These are phyloP conservation scores for Mycena venus DNA, from an alignment of 768 basidiomycete species.

Conservation along the genomic window DNA sequence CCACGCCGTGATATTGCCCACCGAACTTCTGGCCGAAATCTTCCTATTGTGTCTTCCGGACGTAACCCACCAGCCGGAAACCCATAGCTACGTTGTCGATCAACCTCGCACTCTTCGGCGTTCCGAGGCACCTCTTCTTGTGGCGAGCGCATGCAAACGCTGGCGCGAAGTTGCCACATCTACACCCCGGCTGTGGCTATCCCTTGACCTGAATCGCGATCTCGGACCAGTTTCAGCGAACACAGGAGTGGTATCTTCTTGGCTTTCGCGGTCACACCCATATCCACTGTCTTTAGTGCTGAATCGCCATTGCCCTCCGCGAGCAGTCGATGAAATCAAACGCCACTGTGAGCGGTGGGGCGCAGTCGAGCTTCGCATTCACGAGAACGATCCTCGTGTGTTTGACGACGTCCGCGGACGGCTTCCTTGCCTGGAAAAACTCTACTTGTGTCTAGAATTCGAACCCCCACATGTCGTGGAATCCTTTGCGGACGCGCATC, in stretches of 20 bases:
- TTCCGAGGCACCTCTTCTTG: not conserved
- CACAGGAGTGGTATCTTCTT: not conserved
- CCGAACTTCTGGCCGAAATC: slow-evolving; percentile 3
- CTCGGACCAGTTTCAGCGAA: too few relatives aligned
- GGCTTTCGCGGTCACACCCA: not conserved
- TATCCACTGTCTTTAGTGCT: not conserved
- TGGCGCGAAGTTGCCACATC: not conserved
- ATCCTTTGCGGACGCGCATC: slow-evolving; percentile 2
- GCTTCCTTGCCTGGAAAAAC: not conserved
- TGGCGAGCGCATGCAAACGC: not conserved
- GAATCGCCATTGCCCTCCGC: too few relatives aligned
- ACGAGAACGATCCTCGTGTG: not conserved
- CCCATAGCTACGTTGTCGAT: not conserved
- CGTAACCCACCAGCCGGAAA: too few relatives aligned
- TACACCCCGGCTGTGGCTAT: not conserved
- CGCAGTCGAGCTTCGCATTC: not conserved
- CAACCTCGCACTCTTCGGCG: not conserved
- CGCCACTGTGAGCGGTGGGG: slow-evolving; percentile 11
- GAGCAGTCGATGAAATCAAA: not conserved
- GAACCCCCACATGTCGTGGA: not conserved
- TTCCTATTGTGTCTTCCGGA: not conserved
- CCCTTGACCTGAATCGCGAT: not conserved
- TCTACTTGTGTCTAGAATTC: not conserved
- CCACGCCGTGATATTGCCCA: too few relatives aligned
- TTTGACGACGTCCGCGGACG: not conserved